Conservation (phyloP, 257 asterid species). For the Capsicum baccatum region DNA sequence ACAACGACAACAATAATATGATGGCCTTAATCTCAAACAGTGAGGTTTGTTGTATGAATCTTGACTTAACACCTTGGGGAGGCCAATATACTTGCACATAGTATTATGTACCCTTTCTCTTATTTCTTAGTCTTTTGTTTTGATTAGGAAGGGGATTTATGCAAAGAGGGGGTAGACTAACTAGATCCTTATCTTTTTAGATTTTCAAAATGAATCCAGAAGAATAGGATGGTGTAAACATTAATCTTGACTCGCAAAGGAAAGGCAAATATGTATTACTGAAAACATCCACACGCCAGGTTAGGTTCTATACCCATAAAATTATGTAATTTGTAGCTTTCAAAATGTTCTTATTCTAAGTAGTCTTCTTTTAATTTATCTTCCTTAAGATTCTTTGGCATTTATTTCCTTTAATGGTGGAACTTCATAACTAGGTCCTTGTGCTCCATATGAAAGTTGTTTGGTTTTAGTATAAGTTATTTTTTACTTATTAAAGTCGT, state of each 20-base stretch:
- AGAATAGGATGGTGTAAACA: slow-evolving; percentile 96
- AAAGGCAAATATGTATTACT: slow-evolving; percentile 97
- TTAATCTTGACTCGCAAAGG: slow-evolving; percentile 96
- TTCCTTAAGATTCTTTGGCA: not conserved
- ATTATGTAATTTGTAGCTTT: not conserved
- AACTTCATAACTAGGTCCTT: slow-evolving; percentile 7
- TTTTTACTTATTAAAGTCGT: not conserved
- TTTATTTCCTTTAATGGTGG: not conserved
- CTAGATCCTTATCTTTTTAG: slow-evolving; percentile 39
- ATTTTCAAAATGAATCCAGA: slow-evolving; percentile 99
- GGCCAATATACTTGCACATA: not conserved
- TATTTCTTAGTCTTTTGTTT: not conserved
- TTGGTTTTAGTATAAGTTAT: not conserved
- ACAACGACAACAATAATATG: not conserved
- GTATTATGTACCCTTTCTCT: not conserved
- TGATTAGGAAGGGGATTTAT: not conserved
- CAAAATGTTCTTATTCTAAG: not conserved
- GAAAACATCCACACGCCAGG: slow-evolving; percentile 97
- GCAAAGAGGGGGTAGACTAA: not conserved
- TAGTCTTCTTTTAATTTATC: not conserved
- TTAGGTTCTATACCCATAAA: slow-evolving; percentile 33
- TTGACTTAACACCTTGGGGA: slow-evolving; percentile 11
- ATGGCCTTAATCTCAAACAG: not conserved
- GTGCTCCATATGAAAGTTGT: not conserved
- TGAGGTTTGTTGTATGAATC: not conserved